phyloP scores from a whole-genome alignment of 78 protist species.

The Speleostelium caveatum region DNA sequence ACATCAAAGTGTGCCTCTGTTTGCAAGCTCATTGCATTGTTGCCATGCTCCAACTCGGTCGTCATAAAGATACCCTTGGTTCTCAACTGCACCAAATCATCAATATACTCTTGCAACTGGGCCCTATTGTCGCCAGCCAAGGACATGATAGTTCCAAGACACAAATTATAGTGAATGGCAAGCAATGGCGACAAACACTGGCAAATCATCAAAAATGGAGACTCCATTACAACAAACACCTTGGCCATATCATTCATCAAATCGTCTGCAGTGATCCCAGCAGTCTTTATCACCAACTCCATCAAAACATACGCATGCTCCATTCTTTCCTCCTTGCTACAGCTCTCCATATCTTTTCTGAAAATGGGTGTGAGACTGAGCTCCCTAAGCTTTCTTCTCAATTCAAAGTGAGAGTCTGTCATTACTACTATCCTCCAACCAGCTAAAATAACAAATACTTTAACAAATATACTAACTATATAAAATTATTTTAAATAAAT shows the following conservation, averaged over 20 bases:
- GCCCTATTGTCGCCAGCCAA: background rate
- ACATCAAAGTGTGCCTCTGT: constrained; percentile 12
- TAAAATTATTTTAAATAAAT: too few relatives aligned
- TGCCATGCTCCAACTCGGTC: background rate
- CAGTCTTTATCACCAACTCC: background rate
- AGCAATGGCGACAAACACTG: background rate
- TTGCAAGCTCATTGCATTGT: background rate
- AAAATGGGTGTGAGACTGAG: background rate
- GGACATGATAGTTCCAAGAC: background rate
- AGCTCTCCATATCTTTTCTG: background rate
- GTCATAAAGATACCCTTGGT: background rate
- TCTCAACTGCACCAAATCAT: background rate
- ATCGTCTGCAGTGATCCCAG: background rate
- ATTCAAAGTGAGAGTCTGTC: background rate
- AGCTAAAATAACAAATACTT: too few relatives aligned
- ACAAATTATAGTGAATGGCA: background rate
- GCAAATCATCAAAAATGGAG: background rate
- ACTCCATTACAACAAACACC: background rate
- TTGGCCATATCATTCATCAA: background rate
- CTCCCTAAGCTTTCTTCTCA: background rate
- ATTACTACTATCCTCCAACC: too few relatives aligned
- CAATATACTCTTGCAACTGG: background rate
- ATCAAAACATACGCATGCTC: background rate
- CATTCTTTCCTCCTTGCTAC: background rate
- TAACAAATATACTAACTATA: too few relatives aligned